Conservation (phyloP, 192 early-diverging fungal genomes). For the Thoreauomyces humboldtii region DNA sequence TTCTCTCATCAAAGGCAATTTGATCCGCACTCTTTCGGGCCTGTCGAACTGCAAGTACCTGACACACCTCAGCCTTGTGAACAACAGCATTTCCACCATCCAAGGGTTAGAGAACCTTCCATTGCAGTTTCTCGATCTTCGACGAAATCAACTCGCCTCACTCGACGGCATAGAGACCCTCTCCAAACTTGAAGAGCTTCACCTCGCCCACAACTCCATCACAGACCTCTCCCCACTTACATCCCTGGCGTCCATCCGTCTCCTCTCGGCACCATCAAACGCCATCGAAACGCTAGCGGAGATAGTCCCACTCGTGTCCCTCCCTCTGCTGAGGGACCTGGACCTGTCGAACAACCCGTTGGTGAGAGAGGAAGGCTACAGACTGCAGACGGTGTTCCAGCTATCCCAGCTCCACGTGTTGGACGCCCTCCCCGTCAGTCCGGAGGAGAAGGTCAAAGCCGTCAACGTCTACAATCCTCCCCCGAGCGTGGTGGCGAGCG, state of each 20-base stretch:
- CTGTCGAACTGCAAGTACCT: conserved; percentile 43
- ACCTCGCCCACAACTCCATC: conserved; percentile 41
- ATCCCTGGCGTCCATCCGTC: conserved; percentile 16
- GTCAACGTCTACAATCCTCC: conserved; percentile 48
- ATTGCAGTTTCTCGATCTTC: conserved; percentile 45
- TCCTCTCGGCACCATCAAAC: conserved; percentile 41
- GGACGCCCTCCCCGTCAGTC: conserved; percentile 42
- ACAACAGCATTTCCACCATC: conserved; percentile 44
- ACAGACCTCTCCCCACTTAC: conserved; percentile 19
- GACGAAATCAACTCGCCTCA: conserved; percentile 36
- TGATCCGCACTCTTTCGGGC: conserved; percentile 24
- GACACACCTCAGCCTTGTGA: conserved; percentile 40
- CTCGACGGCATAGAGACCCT: conserved; percentile 45
- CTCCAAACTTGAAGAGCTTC: conserved; percentile 39
- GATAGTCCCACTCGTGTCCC: background rate
- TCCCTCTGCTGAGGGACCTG: conserved; percentile 38
- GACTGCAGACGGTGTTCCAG: conserved; percentile 38
- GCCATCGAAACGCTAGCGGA: conserved; percentile 27
- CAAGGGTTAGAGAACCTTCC: conserved; percentile 43
- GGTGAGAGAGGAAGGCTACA: background rate
- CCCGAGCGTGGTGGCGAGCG: conserved; percentile 40
- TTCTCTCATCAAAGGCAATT: conserved; percentile 18
- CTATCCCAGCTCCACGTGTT: conserved; percentile 42
- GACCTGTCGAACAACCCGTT: conserved; percentile 38
- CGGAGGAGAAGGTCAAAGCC: conserved; percentile 55